phyloP scores from a whole-genome alignment of 371 early-diverging fungal species.

The Quaeritorhiza haematococci region DNA sequence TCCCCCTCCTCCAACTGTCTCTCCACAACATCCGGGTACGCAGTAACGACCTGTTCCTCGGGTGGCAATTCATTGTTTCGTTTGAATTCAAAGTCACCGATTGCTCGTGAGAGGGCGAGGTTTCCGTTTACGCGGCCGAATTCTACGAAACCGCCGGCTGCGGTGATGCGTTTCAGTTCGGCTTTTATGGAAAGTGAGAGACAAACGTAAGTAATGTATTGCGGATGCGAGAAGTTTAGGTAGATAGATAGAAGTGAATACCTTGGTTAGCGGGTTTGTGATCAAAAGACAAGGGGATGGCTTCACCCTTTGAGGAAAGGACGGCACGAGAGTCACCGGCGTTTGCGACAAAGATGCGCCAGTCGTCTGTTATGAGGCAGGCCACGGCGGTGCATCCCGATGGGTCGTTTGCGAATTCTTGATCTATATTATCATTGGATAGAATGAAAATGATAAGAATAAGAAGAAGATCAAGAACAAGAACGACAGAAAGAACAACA shows the following conservation, averaged over 20 bases:
- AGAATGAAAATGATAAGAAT: neutral
- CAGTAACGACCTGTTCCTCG: constrained; percentile 88
- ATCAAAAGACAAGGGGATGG: constrained; percentile 78
- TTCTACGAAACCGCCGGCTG: constrained; percentile 92
- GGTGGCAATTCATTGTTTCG: constrained; percentile 60
- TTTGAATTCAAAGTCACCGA: constrained; percentile 97
- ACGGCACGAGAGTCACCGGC: constrained; percentile 95
- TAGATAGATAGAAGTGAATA: constrained; percentile 11
- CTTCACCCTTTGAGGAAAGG: constrained; percentile 64
- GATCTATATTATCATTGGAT: constrained; percentile 44
- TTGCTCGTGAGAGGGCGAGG: constrained; percentile 89
- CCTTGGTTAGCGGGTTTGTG: constrained; percentile 84
- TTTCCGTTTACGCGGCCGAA: constrained; percentile 94
- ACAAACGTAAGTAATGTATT: neutral
- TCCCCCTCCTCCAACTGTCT: constrained; percentile 43
- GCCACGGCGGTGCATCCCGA: constrained; percentile 95
- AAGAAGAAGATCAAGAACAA: constrained; percentile 4
- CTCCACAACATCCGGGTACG: constrained; percentile 75
- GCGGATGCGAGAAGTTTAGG: neutral
- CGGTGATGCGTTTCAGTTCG: constrained; percentile 75
- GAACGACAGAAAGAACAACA: neutral
- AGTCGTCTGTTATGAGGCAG: constrained; percentile 70
- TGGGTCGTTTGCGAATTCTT: constrained; percentile 61
- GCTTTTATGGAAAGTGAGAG: constrained; percentile 32
- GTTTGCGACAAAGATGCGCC: constrained; percentile 63